Percentiles rank a stretch among this genome's conserved stretches.
Evolutionary conservation across 1,139 yeast genomes (phyloP).

Genomic region (Groenewaldozyma auringiensis): DNA sequence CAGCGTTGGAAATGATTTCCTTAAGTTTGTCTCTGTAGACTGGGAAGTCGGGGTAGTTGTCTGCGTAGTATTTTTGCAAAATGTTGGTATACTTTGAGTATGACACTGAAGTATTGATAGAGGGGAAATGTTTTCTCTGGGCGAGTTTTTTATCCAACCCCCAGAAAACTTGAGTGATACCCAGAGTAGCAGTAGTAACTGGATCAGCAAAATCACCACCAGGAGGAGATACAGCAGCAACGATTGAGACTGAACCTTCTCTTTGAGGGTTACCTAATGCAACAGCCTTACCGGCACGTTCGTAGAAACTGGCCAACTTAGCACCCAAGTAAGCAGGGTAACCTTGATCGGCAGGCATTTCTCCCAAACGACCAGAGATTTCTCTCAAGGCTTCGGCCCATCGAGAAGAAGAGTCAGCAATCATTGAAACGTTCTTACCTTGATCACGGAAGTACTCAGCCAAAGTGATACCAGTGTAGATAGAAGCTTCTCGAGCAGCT

Average conservation of each 20-base stretch:
- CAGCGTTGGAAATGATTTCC: constrained; percentile 93
- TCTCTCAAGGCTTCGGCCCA: constrained; percentile 99
- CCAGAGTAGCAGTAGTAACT: constrained; percentile 93
- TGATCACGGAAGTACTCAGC: constrained; percentile 99
- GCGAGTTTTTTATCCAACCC: constrained; percentile 98
- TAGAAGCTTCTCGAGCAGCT: constrained; percentile 99
- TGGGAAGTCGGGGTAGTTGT: constrained; percentile 87
- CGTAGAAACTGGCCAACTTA: constrained; percentile 95
- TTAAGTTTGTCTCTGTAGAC: constrained; percentile 79
- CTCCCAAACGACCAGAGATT: constrained; percentile 99
- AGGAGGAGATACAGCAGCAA: constrained; percentile 99
- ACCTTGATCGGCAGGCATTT: constrained; percentile 99
- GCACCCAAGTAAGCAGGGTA: constrained; percentile 99
- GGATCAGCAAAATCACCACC: constrained; percentile 99
- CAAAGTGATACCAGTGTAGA: constrained; percentile 95
- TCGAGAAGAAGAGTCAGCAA: constrained; percentile 99
- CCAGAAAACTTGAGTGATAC: constrained; percentile 99
- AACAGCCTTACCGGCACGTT: constrained; percentile 97
- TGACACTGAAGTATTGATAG: constrained; percentile 90
- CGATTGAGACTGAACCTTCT: constrained; percentile 94
- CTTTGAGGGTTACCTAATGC: constrained; percentile 96
- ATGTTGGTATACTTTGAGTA: constrained; percentile 93
- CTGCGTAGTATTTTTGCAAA: constrained; percentile 76
- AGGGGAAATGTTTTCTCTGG: constrained; percentile 99
- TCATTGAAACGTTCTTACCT: constrained; percentile 98